Evolutionary conservation across 352 stramenopile species (phyloP).

Genomic region (Phytophthora cajani): DNA sequence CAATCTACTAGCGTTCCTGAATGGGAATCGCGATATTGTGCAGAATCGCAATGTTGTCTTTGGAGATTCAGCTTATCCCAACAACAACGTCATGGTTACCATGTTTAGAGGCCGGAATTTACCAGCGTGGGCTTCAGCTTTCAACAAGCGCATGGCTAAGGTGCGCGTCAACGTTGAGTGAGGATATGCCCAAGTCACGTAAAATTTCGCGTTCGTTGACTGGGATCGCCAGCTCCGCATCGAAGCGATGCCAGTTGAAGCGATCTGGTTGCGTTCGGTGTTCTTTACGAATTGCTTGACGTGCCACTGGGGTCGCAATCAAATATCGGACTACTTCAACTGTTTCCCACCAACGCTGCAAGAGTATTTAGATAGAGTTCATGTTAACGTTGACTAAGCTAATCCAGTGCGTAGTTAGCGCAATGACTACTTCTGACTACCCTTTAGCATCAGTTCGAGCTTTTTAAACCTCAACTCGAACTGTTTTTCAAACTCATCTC

Average conservation of each 20-base stretch:
- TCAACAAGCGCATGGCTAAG: not conserved
- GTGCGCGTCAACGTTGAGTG: not conserved
- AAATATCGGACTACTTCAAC: not conserved
- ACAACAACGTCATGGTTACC: conserved; percentile 1
- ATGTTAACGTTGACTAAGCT: not conserved
- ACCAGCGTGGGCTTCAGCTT: not conserved
- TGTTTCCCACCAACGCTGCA: not conserved
- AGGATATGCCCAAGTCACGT: not conserved
- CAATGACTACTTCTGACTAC: no score
- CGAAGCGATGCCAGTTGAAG: no score
- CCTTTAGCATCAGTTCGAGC: no score
- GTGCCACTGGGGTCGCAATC: not conserved
- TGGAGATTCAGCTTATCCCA: conserved; percentile 1
- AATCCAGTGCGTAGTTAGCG: no score
- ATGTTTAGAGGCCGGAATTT: conserved; percentile 3
- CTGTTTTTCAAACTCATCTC: no score
- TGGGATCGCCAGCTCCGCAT: no score
- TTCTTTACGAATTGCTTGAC: conserved; percentile 1
- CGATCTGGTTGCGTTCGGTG: no score
- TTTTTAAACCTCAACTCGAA: no score
- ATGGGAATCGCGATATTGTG: no score
- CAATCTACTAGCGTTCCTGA: no score
- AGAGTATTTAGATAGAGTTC: not conserved
- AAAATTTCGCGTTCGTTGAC: not conserved
- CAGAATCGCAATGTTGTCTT: not conserved